Conservation (phyloP, 2,329 filamentous ascomycete species). For the Fusarium longipes region DNA sequence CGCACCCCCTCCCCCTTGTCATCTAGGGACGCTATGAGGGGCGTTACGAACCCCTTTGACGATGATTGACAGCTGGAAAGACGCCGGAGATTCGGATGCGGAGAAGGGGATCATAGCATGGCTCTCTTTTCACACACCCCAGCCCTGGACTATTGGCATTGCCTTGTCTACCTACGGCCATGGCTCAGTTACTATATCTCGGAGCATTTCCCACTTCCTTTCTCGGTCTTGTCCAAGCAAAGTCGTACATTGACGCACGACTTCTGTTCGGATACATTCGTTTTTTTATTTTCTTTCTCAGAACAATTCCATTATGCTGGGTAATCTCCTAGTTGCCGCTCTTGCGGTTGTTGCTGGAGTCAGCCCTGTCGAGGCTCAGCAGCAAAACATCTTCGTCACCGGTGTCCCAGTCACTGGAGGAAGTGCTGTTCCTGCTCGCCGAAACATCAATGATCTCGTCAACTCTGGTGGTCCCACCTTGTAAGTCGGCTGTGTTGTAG, state of each 20-base stretch:
- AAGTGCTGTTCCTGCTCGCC: slow-evolving; percentile 57
- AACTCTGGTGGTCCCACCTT: slow-evolving; percentile 57
- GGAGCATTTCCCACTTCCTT: slow-evolving; percentile 29
- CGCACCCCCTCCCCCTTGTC: slow-evolving; percentile 41
- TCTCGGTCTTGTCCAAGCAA: slow-evolving; percentile 29
- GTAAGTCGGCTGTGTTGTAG: slow-evolving; percentile 46
- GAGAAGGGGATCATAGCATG: slow-evolving; percentile 33
- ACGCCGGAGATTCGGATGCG: slow-evolving; percentile 36
- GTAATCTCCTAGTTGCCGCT: slow-evolving; percentile 37
- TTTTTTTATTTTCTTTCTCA: slow-evolving; percentile 21
- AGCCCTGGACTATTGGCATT: slow-evolving; percentile 19
- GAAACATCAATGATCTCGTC: slow-evolving; percentile 61
- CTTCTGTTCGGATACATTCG: slow-evolving; percentile 33
- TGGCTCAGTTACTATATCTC: slow-evolving; percentile 37
- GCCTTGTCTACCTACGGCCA: slow-evolving; percentile 14
- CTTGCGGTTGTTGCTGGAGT: slow-evolving; percentile 44
- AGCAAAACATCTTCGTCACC: slow-evolving; percentile 49
- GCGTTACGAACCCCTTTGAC: slow-evolving; percentile 40
- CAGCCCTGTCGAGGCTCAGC: slow-evolving; percentile 42
- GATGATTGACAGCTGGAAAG: slow-evolving; percentile 35
- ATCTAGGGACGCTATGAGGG: slow-evolving; percentile 29
- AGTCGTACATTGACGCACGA: slow-evolving; percentile 40
- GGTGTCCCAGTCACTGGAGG: slow-evolving; percentile 55
- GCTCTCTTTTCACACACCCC: slow-evolving; percentile 4
- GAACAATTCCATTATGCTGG: slow-evolving; percentile 36